A percentile compares a stretch with the other conserved stretches of the same genome.
Conservation (phyloP, 1,139 yeast species). For the Magnusiomyces sp. region DNA sequence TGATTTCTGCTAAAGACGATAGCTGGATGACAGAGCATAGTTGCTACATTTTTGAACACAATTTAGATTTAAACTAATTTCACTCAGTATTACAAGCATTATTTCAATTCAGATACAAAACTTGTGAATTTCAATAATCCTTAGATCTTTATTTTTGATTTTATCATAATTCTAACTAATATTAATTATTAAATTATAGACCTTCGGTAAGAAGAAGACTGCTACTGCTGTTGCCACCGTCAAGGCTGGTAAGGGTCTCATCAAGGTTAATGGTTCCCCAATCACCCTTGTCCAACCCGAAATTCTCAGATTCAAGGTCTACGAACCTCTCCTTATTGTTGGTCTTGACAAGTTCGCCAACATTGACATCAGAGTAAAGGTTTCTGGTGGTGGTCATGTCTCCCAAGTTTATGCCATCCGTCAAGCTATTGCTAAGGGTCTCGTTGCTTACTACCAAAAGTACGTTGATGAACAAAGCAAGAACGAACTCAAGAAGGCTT, state of each 20-base stretch:
- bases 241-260: slow-evolving; percentile 98
- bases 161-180: slow-evolving; percentile 1
- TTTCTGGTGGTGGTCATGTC: slow-evolving; percentile 99
- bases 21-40: too few species aligned
- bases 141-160: slow-evolving; percentile 10
- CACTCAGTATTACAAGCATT: too few species aligned
- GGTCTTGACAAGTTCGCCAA: slow-evolving; percentile 98
- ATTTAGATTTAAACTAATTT: too few species aligned
- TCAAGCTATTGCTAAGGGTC: slow-evolving; percentile 99
- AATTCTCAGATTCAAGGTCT: slow-evolving; percentile 97
- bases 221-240: slow-evolving; percentile 99
- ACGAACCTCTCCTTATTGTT: slow-evolving; percentile 97
- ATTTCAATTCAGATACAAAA: too few species aligned
- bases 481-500: slow-evolving; percentile 98
- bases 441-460: slow-evolving; percentile 99
- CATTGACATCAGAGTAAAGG: slow-evolving; percentile 98
- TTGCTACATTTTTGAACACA: too few species aligned
- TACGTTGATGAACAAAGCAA: slow-evolving; percentile 98
- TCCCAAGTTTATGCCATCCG: slow-evolving; percentile 99
- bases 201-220: slow-evolving; percentile 99
- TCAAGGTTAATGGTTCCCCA: slow-evolving; percentile 99
- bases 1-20: too few species aligned
- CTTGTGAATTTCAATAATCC: neutral
- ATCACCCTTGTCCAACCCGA: slow-evolving; percentile 98
- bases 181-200: slow-evolving; percentile 38